phyloP scores from a whole-genome alignment of 352 stramenopile species.

The Phytophthora nicotianae region DNA sequence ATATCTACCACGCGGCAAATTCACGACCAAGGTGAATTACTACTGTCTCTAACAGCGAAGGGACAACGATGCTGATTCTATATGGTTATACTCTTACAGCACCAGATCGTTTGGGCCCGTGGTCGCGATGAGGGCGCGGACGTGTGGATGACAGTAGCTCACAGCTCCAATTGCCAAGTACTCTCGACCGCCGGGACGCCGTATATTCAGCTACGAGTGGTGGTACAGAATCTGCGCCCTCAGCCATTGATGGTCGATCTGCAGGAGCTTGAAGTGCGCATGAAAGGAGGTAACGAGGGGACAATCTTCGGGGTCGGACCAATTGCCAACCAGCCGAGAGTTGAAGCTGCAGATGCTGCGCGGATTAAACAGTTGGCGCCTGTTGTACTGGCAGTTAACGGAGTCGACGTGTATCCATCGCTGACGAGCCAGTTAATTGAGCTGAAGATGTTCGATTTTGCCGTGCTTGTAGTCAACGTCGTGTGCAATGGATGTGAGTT shows the following conservation, averaged over 20 bases:
- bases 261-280: conserved; percentile 65
- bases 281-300: conserved; percentile 68
- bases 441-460: conserved; percentile 73
- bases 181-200: conserved; percentile 29
- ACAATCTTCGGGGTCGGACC: conserved; percentile 44
- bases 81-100: conserved; percentile 15
- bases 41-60: background rate
- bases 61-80: background rate
- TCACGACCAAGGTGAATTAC: conserved; percentile 56
- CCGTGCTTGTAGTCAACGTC: conserved; percentile 63
- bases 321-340: conserved; percentile 12
- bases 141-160: conserved; percentile 75
- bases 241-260: conserved; percentile 63
- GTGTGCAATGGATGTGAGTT: conserved; percentile 75
- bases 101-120: conserved; percentile 75
- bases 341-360: conserved; percentile 9
- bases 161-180: conserved; percentile 71
- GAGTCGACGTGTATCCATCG: conserved; percentile 36
- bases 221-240: conserved; percentile 70
- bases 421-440: conserved; percentile 41
- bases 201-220: conserved; percentile 71
- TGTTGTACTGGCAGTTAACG: conserved; percentile 61
- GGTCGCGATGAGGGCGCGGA: conserved; percentile 67
- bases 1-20: conserved; percentile 66
- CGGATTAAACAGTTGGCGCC: conserved; percentile 41